Evolutionary conservation across 805 yeast genomes (phyloP).

Genomic region (Vanderwaltozyma tropicalis): DNA sequence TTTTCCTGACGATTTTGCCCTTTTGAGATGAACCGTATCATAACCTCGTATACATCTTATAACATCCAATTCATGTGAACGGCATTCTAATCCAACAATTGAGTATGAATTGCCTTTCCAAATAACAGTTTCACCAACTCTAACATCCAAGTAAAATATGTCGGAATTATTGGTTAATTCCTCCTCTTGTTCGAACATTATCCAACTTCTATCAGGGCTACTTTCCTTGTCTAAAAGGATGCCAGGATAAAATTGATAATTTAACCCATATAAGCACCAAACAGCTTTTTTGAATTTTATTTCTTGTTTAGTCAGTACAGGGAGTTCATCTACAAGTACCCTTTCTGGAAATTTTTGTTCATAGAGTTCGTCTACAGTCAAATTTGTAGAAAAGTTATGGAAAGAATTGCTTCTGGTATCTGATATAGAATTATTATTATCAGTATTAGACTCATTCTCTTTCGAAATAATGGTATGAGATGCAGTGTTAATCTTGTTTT

Average conservation of each 20-base stretch:
- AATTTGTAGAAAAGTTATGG: too few species aligned
- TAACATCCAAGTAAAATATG: conserved; percentile 40
- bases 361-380: too few species aligned
- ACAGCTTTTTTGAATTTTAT: conserved; percentile 32
- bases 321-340: background rate
- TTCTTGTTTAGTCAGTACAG: conserved; percentile 9
- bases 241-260: conserved; percentile 40
- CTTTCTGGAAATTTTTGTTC: too few species aligned
- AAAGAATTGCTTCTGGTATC: too few species aligned
- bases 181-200: conserved; percentile 16
- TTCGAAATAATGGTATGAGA: too few species aligned
- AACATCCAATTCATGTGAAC: conserved; percentile 10
- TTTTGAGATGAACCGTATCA: conserved; percentile 36
- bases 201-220: conserved; percentile 7
- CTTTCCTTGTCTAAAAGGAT: conserved; percentile 23
- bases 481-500: background rate
- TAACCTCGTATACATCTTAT: conserved; percentile 54
- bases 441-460: too few species aligned
- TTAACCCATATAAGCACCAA: conserved; percentile 43
- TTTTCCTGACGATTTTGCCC: conserved; percentile 14
- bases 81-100: conserved; percentile 38
- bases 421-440: too few species aligned
- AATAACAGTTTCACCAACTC: conserved; percentile 45
- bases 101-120: conserved; percentile 29
- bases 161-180: conserved; percentile 16